These are phyloP conservation scores for Zarea fungicola DNA, from an alignment of 2,329 filamentous ascomycete genomes.

Conservation along the genomic window DNA sequence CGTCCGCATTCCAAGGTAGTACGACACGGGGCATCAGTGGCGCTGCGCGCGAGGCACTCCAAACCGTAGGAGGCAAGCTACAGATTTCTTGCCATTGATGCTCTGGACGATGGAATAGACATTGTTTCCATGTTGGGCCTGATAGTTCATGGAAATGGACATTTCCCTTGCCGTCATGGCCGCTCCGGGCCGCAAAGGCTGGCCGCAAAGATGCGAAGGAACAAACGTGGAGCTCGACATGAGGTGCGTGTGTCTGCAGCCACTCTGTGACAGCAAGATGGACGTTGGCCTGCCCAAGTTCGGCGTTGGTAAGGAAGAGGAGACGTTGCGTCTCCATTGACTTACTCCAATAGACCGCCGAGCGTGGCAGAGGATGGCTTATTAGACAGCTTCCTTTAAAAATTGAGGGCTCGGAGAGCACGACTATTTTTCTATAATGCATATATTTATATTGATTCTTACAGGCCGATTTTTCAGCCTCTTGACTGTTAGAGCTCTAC, in stretches of 20 bases:
- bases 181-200: neutral
- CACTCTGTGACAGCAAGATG: constrained; percentile 19
- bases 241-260: constrained; percentile 9
- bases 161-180: neutral
- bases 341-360: no score
- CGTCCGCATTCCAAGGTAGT: constrained; percentile 8
- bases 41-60: constrained; percentile 4
- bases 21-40: constrained; percentile 4
- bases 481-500: no score
- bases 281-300: constrained; percentile 22
- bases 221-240: constrained; percentile 16
- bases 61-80: neutral
- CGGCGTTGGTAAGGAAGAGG: constrained; percentile 19
- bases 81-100: neutral
- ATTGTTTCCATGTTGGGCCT: constrained; percentile 1
- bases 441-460: no score
- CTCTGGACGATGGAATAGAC: constrained; percentile 9
- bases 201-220: constrained; percentile 7
- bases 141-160: constrained; percentile 10
- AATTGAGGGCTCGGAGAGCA: no score
- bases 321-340: constrained; percentile 6
- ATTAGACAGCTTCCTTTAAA: no score
- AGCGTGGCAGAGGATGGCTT: no score
- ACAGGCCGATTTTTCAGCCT: no score
- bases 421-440: no score